These are phyloP conservation scores for Mycena sp. DNA, from an alignment of 1,284 basidiomycete species.

Conservation along the genomic window DNA sequence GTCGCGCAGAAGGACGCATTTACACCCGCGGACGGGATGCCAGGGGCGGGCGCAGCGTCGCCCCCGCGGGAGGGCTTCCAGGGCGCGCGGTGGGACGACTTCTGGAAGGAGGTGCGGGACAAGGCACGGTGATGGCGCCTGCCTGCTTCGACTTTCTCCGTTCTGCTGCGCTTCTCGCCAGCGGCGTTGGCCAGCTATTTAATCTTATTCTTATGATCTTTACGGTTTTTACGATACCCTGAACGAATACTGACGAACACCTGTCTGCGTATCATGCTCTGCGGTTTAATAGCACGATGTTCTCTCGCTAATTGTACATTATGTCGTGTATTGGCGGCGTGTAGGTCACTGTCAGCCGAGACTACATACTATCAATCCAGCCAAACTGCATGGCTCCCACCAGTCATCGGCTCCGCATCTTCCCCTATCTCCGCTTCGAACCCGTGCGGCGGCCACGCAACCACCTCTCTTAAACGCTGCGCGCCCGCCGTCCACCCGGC, in stretches of 20 bases:
- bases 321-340: no score
- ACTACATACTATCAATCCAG: constrained; percentile 45
- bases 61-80: constrained; percentile 13
- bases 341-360: no score
- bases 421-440: neutral
- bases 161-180: neutral
- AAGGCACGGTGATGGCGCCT: no score
- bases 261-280: neutral
- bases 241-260: constrained; percentile 2
- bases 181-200: neutral
- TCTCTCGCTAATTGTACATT: no score
- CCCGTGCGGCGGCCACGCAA: constrained; percentile 47
- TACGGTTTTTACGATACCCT: constrained; percentile 21
- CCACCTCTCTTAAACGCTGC: constrained; percentile 43
- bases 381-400: constrained; percentile 59
- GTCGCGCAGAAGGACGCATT: constrained; percentile 62
- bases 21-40: constrained; percentile 21
- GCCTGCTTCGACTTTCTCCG: no score
- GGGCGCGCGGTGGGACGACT: constrained; percentile 15
- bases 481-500: constrained; percentile 49
- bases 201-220: constrained; percentile 19
- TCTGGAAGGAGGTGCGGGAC: constrained; percentile 21
- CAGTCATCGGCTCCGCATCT: constrained; percentile 40
- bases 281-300: no score
- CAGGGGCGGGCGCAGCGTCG: neutral